phyloP scores from a whole-genome alignment of 371 early-diverging fungal species.

The Saksenaea oblongispora region DNA sequence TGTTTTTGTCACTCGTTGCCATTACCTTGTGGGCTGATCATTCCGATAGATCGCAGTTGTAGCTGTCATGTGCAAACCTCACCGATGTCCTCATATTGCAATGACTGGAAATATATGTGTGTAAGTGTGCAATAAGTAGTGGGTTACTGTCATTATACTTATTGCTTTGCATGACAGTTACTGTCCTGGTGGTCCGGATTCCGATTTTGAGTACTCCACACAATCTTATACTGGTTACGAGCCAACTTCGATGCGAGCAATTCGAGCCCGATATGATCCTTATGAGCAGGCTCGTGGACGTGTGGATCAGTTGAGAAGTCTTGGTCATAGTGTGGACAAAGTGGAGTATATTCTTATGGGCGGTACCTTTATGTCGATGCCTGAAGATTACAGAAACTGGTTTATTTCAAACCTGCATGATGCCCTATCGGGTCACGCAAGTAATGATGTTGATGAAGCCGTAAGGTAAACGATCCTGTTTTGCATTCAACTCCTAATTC shows the following conservation, averaged over 20 bases:
- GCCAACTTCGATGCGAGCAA: slow-evolving; percentile 99
- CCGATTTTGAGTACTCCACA: slow-evolving; percentile 99
- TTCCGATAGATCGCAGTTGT: slow-evolving; percentile 92
- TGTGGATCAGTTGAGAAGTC: slow-evolving; percentile 91
- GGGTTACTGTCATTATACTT: too few relatives aligned
- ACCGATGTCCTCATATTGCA: slow-evolving; percentile 99
- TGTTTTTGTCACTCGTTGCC: slow-evolving; percentile 13
- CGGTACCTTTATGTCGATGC: slow-evolving; percentile 99
- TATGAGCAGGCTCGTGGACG: slow-evolving; percentile 97
- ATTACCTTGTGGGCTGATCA: neutral
- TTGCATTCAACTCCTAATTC: neutral
- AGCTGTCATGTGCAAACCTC: slow-evolving; percentile 99
- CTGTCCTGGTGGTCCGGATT: slow-evolving; percentile 99
- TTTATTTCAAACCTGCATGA: slow-evolving; percentile 99
- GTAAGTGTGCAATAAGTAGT: slow-evolving; percentile 42
- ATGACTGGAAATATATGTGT: slow-evolving; percentile 99
- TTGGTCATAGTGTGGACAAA: slow-evolving; percentile 99
- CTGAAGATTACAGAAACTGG: slow-evolving; percentile 96
- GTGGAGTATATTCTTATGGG: slow-evolving; percentile 99
- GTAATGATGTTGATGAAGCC: slow-evolving; percentile 96
- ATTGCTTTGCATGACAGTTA: slow-evolving; percentile 56
- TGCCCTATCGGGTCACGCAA: slow-evolving; percentile 94
- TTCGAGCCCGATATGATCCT: slow-evolving; percentile 98
- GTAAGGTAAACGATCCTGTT: slow-evolving; percentile 57
- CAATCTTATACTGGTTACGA: slow-evolving; percentile 99